Evolutionary conservation across 2,329 filamentous ascomycete genomes (phyloP), one percentile per base, ranked within the genome.

Genomic region (Bipolaris cookei): DNA sequence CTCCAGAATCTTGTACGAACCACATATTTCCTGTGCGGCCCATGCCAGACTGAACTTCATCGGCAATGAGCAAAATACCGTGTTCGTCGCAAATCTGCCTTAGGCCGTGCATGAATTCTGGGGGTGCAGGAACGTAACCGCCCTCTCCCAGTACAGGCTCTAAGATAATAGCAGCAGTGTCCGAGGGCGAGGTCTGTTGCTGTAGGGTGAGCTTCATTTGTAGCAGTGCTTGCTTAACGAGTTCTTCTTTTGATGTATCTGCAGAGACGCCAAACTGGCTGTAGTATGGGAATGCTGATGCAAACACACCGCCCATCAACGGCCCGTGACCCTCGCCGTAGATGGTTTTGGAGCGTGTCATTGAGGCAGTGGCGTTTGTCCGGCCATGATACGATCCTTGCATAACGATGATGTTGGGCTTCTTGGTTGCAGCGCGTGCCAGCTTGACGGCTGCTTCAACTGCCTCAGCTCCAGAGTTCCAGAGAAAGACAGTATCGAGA

Each of bases 1-100:
- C 77, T 21, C 70, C 72, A 55, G 70, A 79, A 55, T 80, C 76
- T 58, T 81, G 76, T 11, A 79, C 65, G 5, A 77, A 78, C 55
- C 79, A 80, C 74, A 79, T 78, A 39, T 76, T 75, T 18, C 78
- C 79, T 1, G 78, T 80, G 28, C 78, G 72, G 2, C 78, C 79
- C 61, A 77, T 79, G 7, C 78, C 79, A 28, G 67, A 77, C 51
- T 80, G 78, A 1, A 80, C 79, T 54, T 81, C 79, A 52, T 81
- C 79, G 11, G 65, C 64, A 3, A 80, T 76, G 5, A 81, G 69
- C 1, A 81, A 73, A 44, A 80, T 79, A 38, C 75, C 74, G 67
- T 80, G 68, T 60, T 78, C 76, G 53, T 79, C 76, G 55, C 79
- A 80, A 18, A 79, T 76, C 54, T 78, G 70, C 3, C 78, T 68